Percentiles rank a stretch among this genome's conserved stretches.
phyloP scores from a whole-genome alignment of 2,329 filamentous ascomycete species.

The Pyrenochaeta sp. region DNA sequence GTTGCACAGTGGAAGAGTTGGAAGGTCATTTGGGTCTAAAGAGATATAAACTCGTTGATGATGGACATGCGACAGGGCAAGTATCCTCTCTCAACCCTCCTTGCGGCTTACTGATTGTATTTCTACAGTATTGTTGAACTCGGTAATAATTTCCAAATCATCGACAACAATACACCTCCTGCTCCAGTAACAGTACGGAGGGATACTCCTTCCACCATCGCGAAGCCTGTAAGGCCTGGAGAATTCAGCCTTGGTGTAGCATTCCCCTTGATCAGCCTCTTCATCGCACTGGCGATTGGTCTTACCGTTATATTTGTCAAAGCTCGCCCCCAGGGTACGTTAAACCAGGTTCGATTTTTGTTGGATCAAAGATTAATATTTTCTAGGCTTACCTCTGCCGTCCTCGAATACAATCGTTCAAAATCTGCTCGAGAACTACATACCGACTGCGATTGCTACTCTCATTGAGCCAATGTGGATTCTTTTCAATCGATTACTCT shows the following conservation, averaged over 20 bases:
- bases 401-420: conserved; percentile 46
- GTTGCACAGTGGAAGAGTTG: conserved; percentile 24
- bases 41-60: conserved; percentile 23
- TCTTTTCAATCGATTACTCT: conserved; percentile 61
- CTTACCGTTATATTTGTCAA: conserved; percentile 27
- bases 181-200: background rate
- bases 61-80: conserved; percentile 10
- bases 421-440: conserved; percentile 57
- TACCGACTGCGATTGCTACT: conserved; percentile 63
- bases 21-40: conserved; percentile 15
- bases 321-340: conserved; percentile 20
- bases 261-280: conserved; percentile 22
- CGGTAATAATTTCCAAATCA: background rate
- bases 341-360: background rate
- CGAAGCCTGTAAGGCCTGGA: conserved; percentile 27
- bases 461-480: conserved; percentile 66
- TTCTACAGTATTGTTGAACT: conserved; percentile 1
- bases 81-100: no score
- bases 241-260: conserved; percentile 29
- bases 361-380: conserved; percentile 1
- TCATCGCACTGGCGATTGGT: conserved; percentile 15
- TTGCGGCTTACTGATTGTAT: background rate
- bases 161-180: background rate
- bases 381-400: conserved; percentile 47
- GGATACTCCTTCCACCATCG: conserved; percentile 7